Base-by-base conservation (phyloP, 2,329 filamentous ascomycete species). In the Stachybotrys elegans region DNA sequence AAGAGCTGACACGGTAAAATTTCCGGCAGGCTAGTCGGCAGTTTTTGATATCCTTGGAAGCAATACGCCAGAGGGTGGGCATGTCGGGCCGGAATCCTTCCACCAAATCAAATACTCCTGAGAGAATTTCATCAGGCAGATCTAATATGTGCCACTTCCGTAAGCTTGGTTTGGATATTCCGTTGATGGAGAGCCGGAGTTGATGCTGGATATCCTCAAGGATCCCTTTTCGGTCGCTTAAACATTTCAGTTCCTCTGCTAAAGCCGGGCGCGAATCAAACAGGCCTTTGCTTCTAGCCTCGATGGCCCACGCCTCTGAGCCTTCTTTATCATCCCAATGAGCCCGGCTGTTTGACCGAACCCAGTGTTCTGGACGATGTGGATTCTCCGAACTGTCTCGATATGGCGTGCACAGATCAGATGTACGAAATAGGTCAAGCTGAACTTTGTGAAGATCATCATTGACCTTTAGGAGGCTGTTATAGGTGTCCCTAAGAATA, bases 1-100 rank as follows among this genome's bases (percentile, higher is more conserved):
- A 22, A 40, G 37, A 40, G 19, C 37, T 27, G 22, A 40, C 37
- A 40, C 20, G 20, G 19, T 22, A 23, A 40, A 40, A 40, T 22
- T 22, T 40, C 37, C 22, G 22, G 25, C 37, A 40, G 17, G 37
- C 22, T 11, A 40, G 37, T 22, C 37, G 22, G 25, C 37, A 40
- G 37, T 40, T 23, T 27, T 40, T 23, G 12, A 40, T 40, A 40
- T 40, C 37, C 37, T 27, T 9, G 14, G 25, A 29, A 29, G 14
- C 25, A 29, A 29, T 29, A 29, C 14, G 14, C 25, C 25, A 29
- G 14, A 29, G 14, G 14, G 25, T 9, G 25, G 14, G 8, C 25
- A 29, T 29, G 14, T 29, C 25, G 14, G 14, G 9, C 25, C 25
- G 14, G 14, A 14, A 14, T 29, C 25, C 25, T 29, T 29, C 25